Conservation (phyloP, 176 grass and related monocot genomes). For the Hyparrhenia diplandra region DNA sequence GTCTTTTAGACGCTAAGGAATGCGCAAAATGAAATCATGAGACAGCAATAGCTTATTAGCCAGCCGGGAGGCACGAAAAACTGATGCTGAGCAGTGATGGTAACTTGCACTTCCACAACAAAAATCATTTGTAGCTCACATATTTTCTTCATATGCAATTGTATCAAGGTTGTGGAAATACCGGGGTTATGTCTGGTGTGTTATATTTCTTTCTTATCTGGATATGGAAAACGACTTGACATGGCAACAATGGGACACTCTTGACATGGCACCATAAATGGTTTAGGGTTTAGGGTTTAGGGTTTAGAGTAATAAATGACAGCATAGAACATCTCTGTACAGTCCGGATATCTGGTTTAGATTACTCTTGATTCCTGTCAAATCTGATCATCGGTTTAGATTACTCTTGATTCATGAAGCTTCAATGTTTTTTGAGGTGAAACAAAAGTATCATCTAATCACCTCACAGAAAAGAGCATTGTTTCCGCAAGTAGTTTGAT, state of each 20-base stretch:
- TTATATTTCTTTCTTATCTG: not conserved
- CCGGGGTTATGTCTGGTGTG: not conserved
- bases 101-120: not conserved
- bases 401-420: not conserved
- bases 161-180: not conserved
- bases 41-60: not conserved
- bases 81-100: not conserved
- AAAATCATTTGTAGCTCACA: not conserved
- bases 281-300: no score
- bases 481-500: not conserved
- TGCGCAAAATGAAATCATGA: not conserved
- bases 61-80: not conserved
- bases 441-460: not conserved
- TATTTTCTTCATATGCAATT: not conserved
- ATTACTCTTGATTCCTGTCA: not conserved
- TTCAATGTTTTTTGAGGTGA: not conserved
- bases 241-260: not conserved
- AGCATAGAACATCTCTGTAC: not conserved
- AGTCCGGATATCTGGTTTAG: not conserved
- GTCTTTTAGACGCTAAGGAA: constrained; percentile 6
- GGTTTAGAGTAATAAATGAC: not conserved
- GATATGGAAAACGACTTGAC: not conserved
- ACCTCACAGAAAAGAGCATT: not conserved
- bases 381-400: no score
- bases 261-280: not conserved